phyloP scores from a whole-genome alignment of 2,329 filamentous ascomycete genomes.

The Colletotrichum aenigma region DNA sequence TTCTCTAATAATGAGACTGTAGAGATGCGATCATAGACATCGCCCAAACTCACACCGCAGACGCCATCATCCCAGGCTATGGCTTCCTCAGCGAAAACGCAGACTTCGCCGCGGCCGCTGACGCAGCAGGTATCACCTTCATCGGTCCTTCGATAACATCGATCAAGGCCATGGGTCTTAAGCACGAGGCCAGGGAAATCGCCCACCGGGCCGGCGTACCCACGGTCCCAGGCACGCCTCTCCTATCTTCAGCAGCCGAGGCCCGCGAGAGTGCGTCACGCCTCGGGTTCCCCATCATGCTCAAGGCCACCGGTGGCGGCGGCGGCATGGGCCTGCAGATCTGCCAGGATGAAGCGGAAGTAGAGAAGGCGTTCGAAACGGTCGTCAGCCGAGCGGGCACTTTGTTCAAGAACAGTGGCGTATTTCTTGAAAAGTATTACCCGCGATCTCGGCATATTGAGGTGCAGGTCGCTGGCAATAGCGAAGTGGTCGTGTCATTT shows the following conservation, averaged over 20 bases:
- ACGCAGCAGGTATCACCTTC: conserved; percentile 58
- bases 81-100: conserved; percentile 68
- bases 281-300: conserved; percentile 48
- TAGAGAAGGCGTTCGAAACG: conserved; percentile 55
- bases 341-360: conserved; percentile 52
- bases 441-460: conserved; percentile 51
- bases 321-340: conserved; percentile 69
- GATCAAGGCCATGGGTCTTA: conserved; percentile 63
- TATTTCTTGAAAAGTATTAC: conserved; percentile 69
- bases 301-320: conserved; percentile 67
- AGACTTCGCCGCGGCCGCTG: conserved; percentile 59
- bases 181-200: conserved; percentile 51
- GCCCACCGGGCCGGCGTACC: conserved; percentile 40
- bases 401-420: conserved; percentile 64
- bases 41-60: conserved; percentile 29
- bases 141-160: conserved; percentile 58
- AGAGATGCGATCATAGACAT: background rate
- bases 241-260: conserved; percentile 40
- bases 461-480: conserved; percentile 49
- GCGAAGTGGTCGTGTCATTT: conserved; percentile 35
- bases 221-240: conserved; percentile 38
- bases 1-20: background rate
- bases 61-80: conserved; percentile 69
- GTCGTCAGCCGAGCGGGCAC: conserved; percentile 60
- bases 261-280: conserved; percentile 51